Base-by-base conservation (phyloP, 2,329 filamentous ascomycete species). In the Colletotrichum navitas region DNA sequence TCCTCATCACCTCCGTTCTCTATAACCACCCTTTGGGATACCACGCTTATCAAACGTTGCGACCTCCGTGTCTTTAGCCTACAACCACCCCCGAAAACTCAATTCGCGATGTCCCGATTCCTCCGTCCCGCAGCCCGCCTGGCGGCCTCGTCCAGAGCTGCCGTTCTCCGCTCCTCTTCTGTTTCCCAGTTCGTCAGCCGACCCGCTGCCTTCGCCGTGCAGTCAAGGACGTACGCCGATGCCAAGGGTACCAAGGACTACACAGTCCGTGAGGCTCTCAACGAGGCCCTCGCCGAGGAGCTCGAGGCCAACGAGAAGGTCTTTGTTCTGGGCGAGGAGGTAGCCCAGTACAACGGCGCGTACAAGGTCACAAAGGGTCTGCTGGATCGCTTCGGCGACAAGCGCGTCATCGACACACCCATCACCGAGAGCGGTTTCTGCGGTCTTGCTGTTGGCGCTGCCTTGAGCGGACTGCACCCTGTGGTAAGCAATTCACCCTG, bases 301-400 rank as follows among this genome's bases (percentile, higher is more conserved):
- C 91, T 99, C 83, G 95, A 98, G 88, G 82, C 85, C 81, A 97
- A 99, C 85, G 88, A 92, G 75, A 98, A 98, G 88, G 95, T 98
- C 78, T 99, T 98, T 83, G 86, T 99, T 77, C 84, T 99, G 71
- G 96, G 96, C 79, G 96, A 99, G 88, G 96, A 99, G 87, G 96
- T 99, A 80, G 96, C 96, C 79, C 96, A 99, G 86, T 99, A 99
- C 88, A 99, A 99, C 84, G 96, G 96, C 88, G 95, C 95, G 81
- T 99, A 99, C 91, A 99, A 99, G 87, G 95, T 99, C 81, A 99
- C 96, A 80, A 98, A 97, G 88, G 96, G 96, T 77, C 90, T 99
- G 75, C 85, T 98, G 79, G 96, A 99, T 86, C 93, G 95, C 79
- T 99, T 99, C 83, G 96, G 96, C 78, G 95, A 97, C 74, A 97